Evolutionary conservation across 75 land plant species (phyloP).

Genomic region (Cunninghamia lanceolata): DNA sequence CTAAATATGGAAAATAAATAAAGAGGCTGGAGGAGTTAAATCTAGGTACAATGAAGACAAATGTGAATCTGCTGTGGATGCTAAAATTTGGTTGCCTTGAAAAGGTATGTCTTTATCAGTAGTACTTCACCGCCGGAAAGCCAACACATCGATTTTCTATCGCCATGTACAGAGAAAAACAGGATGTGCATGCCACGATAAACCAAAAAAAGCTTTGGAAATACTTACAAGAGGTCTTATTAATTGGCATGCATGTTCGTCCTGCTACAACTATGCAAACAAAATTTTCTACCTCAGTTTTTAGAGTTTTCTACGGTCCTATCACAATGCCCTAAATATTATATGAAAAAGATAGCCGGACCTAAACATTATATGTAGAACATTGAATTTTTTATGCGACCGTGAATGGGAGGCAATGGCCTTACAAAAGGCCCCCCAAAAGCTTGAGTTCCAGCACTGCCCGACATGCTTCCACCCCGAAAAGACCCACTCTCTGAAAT

Average conservation of each 20-base stretch:
- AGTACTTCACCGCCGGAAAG: not conserved
- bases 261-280: not conserved
- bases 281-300: not conserved
- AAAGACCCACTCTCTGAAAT: conserved; percentile 10
- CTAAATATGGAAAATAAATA: too few species aligned
- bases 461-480: conserved; percentile 9
- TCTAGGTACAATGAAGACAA: too few species aligned
- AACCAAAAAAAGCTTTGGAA: not conserved
- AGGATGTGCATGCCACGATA: too few species aligned
- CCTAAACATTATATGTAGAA: conserved; percentile 12
- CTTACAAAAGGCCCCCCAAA: not conserved
- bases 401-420: conserved; percentile 17
- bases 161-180: not conserved
- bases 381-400: conserved; percentile 13
- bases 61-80: too few species aligned
- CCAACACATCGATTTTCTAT: not conserved
- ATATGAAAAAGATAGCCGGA: not conserved
- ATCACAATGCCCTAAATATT: not conserved
- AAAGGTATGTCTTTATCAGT: too few species aligned
- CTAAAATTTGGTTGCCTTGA: too few species aligned
- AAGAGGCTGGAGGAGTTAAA: too few species aligned
- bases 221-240: not conserved
- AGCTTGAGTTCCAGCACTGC: conserved; percentile 7
- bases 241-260: not conserved
- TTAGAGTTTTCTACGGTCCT: not conserved